A percentile compares a stretch with the other conserved stretches of the same genome.
phyloP scores from a whole-genome alignment of 2,329 filamentous ascomycete species.

The Diaporthe eres region DNA sequence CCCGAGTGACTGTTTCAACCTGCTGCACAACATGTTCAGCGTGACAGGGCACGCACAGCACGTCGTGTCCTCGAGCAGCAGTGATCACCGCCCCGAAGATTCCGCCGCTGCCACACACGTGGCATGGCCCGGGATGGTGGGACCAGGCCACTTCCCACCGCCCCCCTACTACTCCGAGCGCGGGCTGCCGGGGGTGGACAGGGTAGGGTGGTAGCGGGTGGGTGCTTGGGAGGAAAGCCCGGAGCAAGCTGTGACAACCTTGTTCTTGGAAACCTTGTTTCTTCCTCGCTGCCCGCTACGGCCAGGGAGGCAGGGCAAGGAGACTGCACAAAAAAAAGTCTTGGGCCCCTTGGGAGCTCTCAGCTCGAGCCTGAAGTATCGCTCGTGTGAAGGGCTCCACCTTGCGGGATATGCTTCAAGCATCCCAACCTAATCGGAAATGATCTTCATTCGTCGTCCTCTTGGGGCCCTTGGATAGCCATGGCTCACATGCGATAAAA shows the following conservation, averaged over 20 bases:
- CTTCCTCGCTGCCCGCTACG: slow-evolving; percentile 20
- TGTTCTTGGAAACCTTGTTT: slow-evolving; percentile 35
- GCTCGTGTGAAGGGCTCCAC: slow-evolving; percentile 29
- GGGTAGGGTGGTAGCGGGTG: slow-evolving; percentile 21
- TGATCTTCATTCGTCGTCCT: slow-evolving; percentile 33
- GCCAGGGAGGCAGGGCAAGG: slow-evolving; percentile 30
- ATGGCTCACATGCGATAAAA: slow-evolving; percentile 32
- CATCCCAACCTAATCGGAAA: slow-evolving; percentile 32
- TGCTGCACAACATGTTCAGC: slow-evolving; percentile 27
- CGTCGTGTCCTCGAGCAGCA: slow-evolving; percentile 30
- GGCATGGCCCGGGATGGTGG: slow-evolving; percentile 33
- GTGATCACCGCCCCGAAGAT: slow-evolving; percentile 30
- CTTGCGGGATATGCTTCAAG: slow-evolving; percentile 33
- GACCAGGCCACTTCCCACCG: slow-evolving; percentile 21
- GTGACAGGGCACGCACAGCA: slow-evolving; percentile 9
- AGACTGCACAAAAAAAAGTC: slow-evolving; percentile 24
- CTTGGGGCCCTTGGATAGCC: slow-evolving; percentile 14
- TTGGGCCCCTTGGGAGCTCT: slow-evolving; percentile 31
- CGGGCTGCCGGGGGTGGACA: slow-evolving; percentile 19
- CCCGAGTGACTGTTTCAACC: slow-evolving; percentile 26
- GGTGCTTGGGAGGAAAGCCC: slow-evolving; percentile 14
- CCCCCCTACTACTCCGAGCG: slow-evolving; percentile 11
- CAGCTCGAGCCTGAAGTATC: slow-evolving; percentile 31
- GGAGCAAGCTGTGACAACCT: slow-evolving; percentile 31
- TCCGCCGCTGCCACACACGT: slow-evolving; percentile 34